Evolutionary conservation across 2,329 filamentous ascomycete species (phyloP), one percentile per base, ranked within the genome.

Genomic region (Pyricularia pennisetigena): DNA sequence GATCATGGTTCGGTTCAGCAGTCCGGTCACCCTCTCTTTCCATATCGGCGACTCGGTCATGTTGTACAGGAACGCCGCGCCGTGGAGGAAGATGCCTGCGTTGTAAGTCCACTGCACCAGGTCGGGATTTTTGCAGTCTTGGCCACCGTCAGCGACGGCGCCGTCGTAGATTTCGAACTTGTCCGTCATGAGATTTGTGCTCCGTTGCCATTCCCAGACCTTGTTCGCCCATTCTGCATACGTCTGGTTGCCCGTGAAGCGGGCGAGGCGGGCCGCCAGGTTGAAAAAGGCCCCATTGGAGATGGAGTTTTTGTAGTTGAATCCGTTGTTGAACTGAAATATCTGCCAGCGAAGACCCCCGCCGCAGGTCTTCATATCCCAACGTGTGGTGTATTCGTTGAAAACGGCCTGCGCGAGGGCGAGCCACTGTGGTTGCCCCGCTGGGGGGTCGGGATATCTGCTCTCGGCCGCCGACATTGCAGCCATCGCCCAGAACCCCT

Each of bases 261-360:
- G 83, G 0, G 90, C 90, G 7, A 96, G 83, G 20, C 92, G 88
- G 8, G 92, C 83, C 26, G 86, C 88, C 28, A 90, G 75, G 75
- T 90, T 89, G 79, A 90, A 90, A 77, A 90, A 89, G 77, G 86
- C 88, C 7, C 88, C 88, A 78, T 90, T 90, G 64, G 86, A 86
- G 71, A 90, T 88, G 26, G 85, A 83, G 78, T 90, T 90, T 74
- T 90, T 89, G 80, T 89, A 89, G 76, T 85, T 81, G 78, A 81
- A 89, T 66, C 92, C 92, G 68, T 83, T 86, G 79, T 93, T 93
- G 79, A 89, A 91, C 14, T 86, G 83, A 79, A 90, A 94, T 70
- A 96, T 90, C 79, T 97, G 93, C 93, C 93, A 97, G 71, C 90
- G 87, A 71, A 97, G 78, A 10, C 93, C 93, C 66, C 93, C 93